Conservation (phyloP, 1,284 basidiomycete genomes). For the Apiotrichum laibachii region DNA sequence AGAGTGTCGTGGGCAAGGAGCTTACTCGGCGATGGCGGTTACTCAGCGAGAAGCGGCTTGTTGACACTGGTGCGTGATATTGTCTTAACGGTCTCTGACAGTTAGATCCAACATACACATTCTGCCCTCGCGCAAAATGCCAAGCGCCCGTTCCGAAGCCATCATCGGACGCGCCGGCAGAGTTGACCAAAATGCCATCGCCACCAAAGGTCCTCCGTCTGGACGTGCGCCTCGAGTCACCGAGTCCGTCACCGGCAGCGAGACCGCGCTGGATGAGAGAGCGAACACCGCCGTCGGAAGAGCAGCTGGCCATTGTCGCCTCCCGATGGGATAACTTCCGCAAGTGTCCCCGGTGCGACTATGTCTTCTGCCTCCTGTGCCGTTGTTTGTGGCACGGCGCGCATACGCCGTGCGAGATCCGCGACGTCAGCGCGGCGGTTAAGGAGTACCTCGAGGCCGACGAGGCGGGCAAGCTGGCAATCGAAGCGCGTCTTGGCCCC, state of each 20-base stretch:
- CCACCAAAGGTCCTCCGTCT: conserved; percentile 1
- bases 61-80: conserved; percentile 38
- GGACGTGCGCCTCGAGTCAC: conserved; percentile 13
- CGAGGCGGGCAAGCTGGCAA: conserved; percentile 17
- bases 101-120: conserved; percentile 42
- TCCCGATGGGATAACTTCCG: conserved; percentile 38
- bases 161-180: not conserved
- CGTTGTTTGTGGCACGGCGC: conserved; percentile 47
- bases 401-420: conserved; percentile 37
- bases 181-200: not conserved
- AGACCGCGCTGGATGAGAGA: too few relatives aligned
- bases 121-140: conserved; percentile 46
- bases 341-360: conserved; percentile 35
- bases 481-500: conserved; percentile 9
- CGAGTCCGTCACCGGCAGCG: not conserved
- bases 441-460: conserved; percentile 41
- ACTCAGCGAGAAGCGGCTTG: conserved; percentile 38
- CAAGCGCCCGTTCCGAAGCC: conserved; percentile 28
- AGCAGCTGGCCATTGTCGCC: not conserved
- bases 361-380: conserved; percentile 45
- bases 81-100: not conserved
- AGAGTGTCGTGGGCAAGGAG: conserved; percentile 50
- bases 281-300: not conserved
- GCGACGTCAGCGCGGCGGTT: conserved; percentile 21
- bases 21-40: conserved; percentile 35